Conservation (phyloP, 164 flowering plant species). For the Umbilicus rupestris region DNA sequence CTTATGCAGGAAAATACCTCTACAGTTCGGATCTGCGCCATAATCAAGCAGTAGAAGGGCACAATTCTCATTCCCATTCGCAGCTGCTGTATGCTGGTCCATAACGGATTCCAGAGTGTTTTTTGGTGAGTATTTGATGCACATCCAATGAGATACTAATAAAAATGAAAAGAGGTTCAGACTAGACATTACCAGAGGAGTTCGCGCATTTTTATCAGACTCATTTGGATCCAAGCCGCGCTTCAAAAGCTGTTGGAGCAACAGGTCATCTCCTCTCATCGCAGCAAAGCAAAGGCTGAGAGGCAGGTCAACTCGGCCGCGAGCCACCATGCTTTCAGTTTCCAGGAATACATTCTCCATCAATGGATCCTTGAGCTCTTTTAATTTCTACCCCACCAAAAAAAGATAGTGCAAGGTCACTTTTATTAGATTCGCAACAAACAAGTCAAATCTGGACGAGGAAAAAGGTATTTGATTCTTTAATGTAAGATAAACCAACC, state of each 20-base stretch:
- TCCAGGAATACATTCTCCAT: conserved; percentile 70
- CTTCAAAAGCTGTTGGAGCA: conserved; percentile 59
- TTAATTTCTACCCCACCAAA: conserved; percentile 54
- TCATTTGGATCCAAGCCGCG: conserved; percentile 83
- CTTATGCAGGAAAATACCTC: conserved; percentile 39
- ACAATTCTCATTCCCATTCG: conserved; percentile 68
- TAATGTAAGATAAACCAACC: conserved; percentile 27
- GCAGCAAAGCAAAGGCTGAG: conserved; percentile 81
- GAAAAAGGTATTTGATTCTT: not conserved
- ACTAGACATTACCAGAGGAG: conserved; percentile 50
- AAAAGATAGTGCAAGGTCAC: conserved; percentile 8
- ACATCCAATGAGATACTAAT: not conserved
- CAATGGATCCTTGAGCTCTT: conserved; percentile 55
- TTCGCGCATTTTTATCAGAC: conserved; percentile 66
- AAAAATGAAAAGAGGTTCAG: not conserved
- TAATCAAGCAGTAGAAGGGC: conserved; percentile 65
- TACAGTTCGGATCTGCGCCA: conserved; percentile 71
- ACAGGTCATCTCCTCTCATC: conserved; percentile 58
- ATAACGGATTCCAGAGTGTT: not conserved
- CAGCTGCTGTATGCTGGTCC: conserved; percentile 72
- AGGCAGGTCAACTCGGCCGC: conserved; percentile 85
- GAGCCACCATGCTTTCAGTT: conserved; percentile 79
- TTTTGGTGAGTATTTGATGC: not conserved
- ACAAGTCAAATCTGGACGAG: not conserved
- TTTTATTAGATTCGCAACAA: not conserved